Percentiles rank a stretch among this genome's conserved stretches.
Evolutionary conservation across 768 basidiomycete species (phyloP).

Genomic region (Mrakia gelida): DNA sequence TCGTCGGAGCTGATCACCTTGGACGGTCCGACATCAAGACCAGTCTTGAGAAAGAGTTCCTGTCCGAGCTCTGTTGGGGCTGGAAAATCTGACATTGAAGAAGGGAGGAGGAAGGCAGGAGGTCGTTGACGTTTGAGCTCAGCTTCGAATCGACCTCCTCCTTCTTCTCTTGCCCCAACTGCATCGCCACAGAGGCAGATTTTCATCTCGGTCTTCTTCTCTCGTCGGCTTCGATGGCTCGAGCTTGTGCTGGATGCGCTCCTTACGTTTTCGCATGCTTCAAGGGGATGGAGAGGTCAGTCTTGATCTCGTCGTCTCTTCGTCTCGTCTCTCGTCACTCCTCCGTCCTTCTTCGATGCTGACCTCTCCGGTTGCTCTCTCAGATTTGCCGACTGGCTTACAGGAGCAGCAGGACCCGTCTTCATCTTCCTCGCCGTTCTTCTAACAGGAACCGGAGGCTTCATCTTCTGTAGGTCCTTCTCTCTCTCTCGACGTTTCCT

Average conservation of each 20-base stretch:
- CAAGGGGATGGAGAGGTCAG: slow-evolving; percentile 61
- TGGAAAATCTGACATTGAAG: background rate
- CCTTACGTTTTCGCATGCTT: slow-evolving; percentile 58
- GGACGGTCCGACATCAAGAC: no score
- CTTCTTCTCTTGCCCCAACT: background rate
- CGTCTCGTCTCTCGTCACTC: background rate
- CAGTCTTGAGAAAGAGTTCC: no score
- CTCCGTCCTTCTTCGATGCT: background rate
- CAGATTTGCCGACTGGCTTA: slow-evolving; percentile 62
- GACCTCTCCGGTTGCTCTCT: background rate
- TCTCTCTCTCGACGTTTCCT: background rate
- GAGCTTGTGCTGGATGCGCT: slow-evolving; percentile 22
- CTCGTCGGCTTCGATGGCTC: slow-evolving; percentile 9
- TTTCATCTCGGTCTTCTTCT: background rate
- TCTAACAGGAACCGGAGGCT: slow-evolving; percentile 62
- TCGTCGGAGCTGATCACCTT: no score
- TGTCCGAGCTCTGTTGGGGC: no score
- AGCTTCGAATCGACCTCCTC: background rate
- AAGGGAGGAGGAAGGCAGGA: background rate
- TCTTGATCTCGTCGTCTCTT: background rate
- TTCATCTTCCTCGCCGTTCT: slow-evolving; percentile 77
- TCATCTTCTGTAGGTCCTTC: slow-evolving; percentile 71
- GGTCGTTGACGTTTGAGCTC: background rate
- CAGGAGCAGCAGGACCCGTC: slow-evolving; percentile 84
- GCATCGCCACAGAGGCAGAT: background rate